Base-by-base conservation (phyloP, 345 rosid genomes). In the Eucalyptus pauciflora region DNA sequence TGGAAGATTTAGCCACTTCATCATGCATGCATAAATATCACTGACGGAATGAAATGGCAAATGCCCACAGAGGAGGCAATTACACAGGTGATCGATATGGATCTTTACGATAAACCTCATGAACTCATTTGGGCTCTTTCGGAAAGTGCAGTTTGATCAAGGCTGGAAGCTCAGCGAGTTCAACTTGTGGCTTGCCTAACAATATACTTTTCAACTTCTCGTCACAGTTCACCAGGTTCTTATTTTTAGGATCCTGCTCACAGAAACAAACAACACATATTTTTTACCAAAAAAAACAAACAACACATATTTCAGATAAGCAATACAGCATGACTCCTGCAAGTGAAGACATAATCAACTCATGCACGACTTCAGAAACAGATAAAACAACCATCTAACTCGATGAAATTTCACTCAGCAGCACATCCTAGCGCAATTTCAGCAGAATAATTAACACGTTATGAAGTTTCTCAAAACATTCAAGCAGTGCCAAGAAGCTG, bases 131-230 rank as follows among this genome's bases (percentile, higher is more conserved):
- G 50, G 92, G 91, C 87, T 48, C 90, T 88, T 96, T 96, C 8
- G 98, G 97, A 88, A 96, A 95, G 93, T 97, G 99, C 89, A 95
- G 89, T 91, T 95, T 97, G 94, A 97, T 93, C 52, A 97, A 90
- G 22, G 93, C 93, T 83, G 99, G 99, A 88, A 97, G 99, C 87
- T 97, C 98, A 10, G 91, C 96, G 5, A 97, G 93, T 56, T 95
- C 99, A 91, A 97, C 96, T 92, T 88, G 97, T 81, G 93, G 64
- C 94, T 95, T 96, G 54, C 99, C 98, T 88, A 95, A 88, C 89
- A 97, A 92, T 87, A 97, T 95, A 51, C 94, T 91, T 90, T 93
- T 95, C 91, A 97, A 90, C 93, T 95, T 96, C 64, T 92, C 94
- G 86, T 97, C 98, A 89, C 99, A 97, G 62, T 92, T 94, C 90